These are phyloP conservation scores for Candida jianshihensis DNA, from an alignment of 805 yeast species.

Conservation along the genomic window DNA sequence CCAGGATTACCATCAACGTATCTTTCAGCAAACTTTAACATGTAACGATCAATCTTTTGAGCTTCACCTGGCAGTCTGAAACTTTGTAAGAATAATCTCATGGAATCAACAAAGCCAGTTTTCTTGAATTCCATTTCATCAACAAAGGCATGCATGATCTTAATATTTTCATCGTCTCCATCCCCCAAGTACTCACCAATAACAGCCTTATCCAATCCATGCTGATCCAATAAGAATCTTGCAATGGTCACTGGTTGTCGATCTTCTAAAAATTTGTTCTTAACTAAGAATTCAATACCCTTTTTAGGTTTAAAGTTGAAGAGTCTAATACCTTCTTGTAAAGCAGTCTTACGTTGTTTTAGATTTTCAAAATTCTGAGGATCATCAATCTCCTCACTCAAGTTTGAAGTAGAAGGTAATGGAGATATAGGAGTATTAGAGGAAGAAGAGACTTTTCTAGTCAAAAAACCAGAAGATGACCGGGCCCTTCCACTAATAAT, in stretches of 20 bases:
- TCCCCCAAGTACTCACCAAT: slow-evolving; percentile 93
- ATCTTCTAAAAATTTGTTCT: slow-evolving; percentile 54
- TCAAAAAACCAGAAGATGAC: slow-evolving; percentile 6
- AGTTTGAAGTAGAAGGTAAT: slow-evolving; percentile 2
- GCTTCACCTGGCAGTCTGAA: slow-evolving; percentile 98
- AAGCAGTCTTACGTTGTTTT: slow-evolving; percentile 75
- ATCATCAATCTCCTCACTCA: slow-evolving; percentile 47
- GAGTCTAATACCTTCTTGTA: slow-evolving; percentile 67
- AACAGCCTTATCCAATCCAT: slow-evolving; percentile 72
- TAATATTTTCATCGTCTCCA: slow-evolving; percentile 69
- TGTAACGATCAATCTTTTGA: slow-evolving; percentile 92
- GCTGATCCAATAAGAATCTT: slow-evolving; percentile 60
- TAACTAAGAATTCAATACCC: slow-evolving; percentile 61
- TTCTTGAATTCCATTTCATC: slow-evolving; percentile 74
- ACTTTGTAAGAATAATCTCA: slow-evolving; percentile 75
- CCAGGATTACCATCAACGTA: slow-evolving; percentile 83
- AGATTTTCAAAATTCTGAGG: slow-evolving; percentile 80
- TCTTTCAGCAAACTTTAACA: slow-evolving; percentile 95
- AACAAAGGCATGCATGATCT: slow-evolving; percentile 89
- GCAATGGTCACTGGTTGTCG: slow-evolving; percentile 69
- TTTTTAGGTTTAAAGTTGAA: slow-evolving; percentile 83
- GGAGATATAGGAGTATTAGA: slow-evolving; percentile 17
- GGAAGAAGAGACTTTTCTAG: slow-evolving; percentile 23
- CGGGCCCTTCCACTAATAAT: slow-evolving; percentile 9
- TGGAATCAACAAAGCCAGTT: slow-evolving; percentile 72